phyloP scores from a whole-genome alignment of 176 grass and related monocot genomes.

The Triticum turgidum region DNA sequence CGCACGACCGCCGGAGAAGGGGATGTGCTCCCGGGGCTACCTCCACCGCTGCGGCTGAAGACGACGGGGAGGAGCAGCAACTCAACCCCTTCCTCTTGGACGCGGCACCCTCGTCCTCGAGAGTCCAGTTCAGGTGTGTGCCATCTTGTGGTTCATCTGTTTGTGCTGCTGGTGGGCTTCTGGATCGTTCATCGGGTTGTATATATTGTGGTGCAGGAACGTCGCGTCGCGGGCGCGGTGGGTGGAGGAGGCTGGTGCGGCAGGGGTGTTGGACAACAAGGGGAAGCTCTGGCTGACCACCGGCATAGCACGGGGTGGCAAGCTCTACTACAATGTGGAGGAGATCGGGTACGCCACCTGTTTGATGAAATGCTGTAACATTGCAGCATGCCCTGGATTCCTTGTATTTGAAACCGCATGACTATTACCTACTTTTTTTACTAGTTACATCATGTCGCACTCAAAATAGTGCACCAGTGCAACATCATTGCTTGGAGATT shows the following conservation, averaged over 20 bases:
- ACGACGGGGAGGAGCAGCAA: conserved; percentile 56
- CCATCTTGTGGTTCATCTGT: neutral
- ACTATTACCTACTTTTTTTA: neutral
- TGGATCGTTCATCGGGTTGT: neutral
- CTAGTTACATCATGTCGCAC: neutral
- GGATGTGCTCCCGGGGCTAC: neutral
- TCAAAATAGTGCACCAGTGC: neutral
- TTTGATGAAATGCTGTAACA: conserved; percentile 22
- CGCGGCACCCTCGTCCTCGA: neutral
- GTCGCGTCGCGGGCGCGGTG: conserved; percentile 57
- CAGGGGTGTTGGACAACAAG: conserved; percentile 42
- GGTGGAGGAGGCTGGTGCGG: conserved; percentile 60
- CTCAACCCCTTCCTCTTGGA: conserved; percentile 48
- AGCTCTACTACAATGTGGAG: conserved; percentile 31
- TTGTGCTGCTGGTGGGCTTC: neutral
- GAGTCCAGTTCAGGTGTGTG: conserved; percentile 45
- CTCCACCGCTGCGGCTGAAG: neutral
- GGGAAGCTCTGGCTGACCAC: too few relatives aligned
- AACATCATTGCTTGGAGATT: neutral
- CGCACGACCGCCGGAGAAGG: neutral
- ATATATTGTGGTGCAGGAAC: conserved; percentile 33
- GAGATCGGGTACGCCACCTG: conserved; percentile 63
- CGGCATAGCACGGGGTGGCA: neutral
- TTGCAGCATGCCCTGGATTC: neutral
- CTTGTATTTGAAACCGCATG: neutral